Conservation (phyloP, 768 basidiomycete genomes). For the Mycena epipterygia region DNA sequence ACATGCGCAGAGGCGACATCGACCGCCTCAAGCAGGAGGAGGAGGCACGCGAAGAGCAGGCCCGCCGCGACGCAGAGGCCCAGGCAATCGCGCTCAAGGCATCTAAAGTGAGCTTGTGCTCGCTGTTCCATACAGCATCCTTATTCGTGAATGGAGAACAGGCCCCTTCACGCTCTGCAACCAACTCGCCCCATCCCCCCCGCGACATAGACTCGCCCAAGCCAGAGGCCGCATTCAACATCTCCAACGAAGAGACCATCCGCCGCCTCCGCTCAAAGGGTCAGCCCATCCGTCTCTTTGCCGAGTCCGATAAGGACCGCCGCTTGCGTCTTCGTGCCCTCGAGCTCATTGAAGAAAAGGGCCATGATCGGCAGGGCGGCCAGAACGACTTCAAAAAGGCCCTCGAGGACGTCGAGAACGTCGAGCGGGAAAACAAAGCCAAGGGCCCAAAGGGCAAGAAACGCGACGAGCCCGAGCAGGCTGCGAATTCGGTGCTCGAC, state of each 20-base stretch:
- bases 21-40: slow-evolving; percentile 75
- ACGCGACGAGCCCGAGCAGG: slow-evolving; percentile 72
- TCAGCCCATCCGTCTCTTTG: slow-evolving; percentile 95
- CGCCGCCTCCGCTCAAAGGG: slow-evolving; percentile 91
- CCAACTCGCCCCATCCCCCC: slow-evolving; percentile 57
- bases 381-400: slow-evolving; percentile 97
- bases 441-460: slow-evolving; percentile 72
- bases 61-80: slow-evolving; percentile 50
- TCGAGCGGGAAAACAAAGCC: slow-evolving; percentile 74
- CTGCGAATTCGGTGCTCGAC: slow-evolving; percentile 76
- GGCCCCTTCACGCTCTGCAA: slow-evolving; percentile 54
- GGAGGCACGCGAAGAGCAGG: slow-evolving; percentile 51
- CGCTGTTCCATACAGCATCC: slow-evolving; percentile 32
- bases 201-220: slow-evolving; percentile 57
- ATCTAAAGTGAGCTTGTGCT: slow-evolving; percentile 60
- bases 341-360: slow-evolving; percentile 95
- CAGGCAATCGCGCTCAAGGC: slow-evolving; percentile 44
- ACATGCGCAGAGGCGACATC: slow-evolving; percentile 92
- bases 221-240: slow-evolving; percentile 80
- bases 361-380: slow-evolving; percentile 81
- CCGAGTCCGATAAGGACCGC: slow-evolving; percentile 95
- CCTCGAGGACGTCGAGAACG: slow-evolving; percentile 88
- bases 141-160: slow-evolving; percentile 64
- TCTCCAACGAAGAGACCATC: slow-evolving; percentile 93
- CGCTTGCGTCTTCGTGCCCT: slow-evolving; percentile 90